Evolutionary conservation across 2,329 filamentous ascomycete genomes (phyloP), one percentile per base, ranked within the genome.

Genomic region (Hypoxylon sp.): DNA sequence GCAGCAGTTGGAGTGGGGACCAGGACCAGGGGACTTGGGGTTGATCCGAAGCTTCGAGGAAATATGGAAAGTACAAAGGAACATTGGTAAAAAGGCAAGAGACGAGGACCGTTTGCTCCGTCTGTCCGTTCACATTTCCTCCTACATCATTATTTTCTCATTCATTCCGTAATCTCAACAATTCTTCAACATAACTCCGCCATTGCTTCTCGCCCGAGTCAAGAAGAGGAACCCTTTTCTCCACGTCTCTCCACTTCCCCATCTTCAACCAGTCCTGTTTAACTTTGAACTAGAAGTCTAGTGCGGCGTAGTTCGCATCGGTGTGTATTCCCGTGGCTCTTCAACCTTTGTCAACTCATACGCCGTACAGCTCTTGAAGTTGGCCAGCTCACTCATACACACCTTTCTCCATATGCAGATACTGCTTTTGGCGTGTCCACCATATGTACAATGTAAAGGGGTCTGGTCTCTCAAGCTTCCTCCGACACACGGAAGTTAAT

Each of bases 31-130:
- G n/a, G n/a, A n/a, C n/a, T n/a, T n/a, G n/a, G n/a, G n/a, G n/a
- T n/a, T n/a, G n/a, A n/a, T n/a, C n/a, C n/a, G n/a, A n/a, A n/a
- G n/a, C n/a, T n/a, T n/a, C n/a, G n/a, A n/a, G n/a, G n/a, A n/a
- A n/a, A n/a, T n/a, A n/a, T n/a, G n/a, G n/a, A n/a, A n/a, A n/a
- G n/a, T n/a, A n/a, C n/a, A n/a, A n/a, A n/a, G n/a, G n/a, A n/a
- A n/a, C n/a, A n/a, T n/a, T n/a, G n/a, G n/a, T n/a, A n/a, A n/a
- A n/a, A n/a, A n/a, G n/a, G n/a, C n/a, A n/a, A n/a, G n/a, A n/a
- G n/a, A n/a, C n/a, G 35, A 23, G 52, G 47, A 55, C 23, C 37
- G 35, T 55, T 55, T 51, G 32, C 43, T 55, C 52, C 52, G 52
- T 44, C 20, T 8, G 23, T 32, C 19, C 5, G 6, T 25, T 25